phyloP scores from a whole-genome alignment of 2,329 filamentous ascomycete genomes.

The Fusarium caatingaense region DNA sequence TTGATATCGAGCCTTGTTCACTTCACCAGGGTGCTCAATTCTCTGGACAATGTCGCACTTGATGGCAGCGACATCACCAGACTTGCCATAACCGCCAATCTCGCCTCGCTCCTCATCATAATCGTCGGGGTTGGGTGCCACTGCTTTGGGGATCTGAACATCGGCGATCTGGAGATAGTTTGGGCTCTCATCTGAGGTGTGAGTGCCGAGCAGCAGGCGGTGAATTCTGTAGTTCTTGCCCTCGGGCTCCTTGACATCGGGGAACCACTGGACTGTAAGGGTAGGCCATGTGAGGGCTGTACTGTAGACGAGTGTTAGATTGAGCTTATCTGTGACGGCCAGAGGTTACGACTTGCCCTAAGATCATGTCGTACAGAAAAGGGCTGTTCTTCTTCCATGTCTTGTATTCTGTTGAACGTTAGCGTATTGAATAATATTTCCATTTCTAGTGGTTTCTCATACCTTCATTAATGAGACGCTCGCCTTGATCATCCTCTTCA shows the following conservation, averaged over 20 bases:
- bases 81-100: conserved; percentile 90
- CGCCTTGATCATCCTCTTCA: conserved; percentile 77
- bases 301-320: conserved; percentile 50
- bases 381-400: conserved; percentile 99
- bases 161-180: conserved; percentile 97
- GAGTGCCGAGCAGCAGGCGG: conserved; percentile 91
- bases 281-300: conserved; percentile 98
- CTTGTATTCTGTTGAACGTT: conserved; percentile 81
- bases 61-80: conserved; percentile 75
- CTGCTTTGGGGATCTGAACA: conserved; percentile 88
- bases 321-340: background rate
- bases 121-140: conserved; percentile 78
- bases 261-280: conserved; percentile 97
- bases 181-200: conserved; percentile 85
- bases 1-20: conserved; percentile 98
- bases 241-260: conserved; percentile 88
- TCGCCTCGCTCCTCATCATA: conserved; percentile 94
- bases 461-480: conserved; percentile 96
- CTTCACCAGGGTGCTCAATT: conserved; percentile 95
- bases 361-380: conserved; percentile 97
- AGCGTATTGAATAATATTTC: conserved; percentile 14
- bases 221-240: conserved; percentile 90
- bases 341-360: conserved; percentile 67
- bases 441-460: conserved; percentile 34
- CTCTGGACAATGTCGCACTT: conserved; percentile 94